Base-by-base conservation (phyloP, 2,329 filamentous ascomycete genomes). In the Botrytis aclada region DNA sequence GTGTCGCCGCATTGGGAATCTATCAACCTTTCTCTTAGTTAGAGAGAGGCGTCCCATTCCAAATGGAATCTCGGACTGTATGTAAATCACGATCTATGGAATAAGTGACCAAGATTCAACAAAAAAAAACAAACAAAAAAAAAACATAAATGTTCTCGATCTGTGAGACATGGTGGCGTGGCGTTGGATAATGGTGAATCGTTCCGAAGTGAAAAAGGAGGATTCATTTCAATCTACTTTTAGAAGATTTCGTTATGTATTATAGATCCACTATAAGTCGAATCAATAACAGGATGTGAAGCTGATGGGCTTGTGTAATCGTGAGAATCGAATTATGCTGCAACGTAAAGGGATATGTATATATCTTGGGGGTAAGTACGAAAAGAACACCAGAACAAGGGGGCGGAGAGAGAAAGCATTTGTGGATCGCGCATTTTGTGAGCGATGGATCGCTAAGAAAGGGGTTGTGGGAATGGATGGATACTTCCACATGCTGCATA, bases 161-260 rank as follows among this genome's bases (percentile, higher is more conserved):
- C 47, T 16, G 12, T n/a, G 25, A 16, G 3, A n/a, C n/a, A 0
- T 2, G 10, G 12, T n/a, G 4, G 12, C 0, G 12, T n/a, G 4
- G 12, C 0, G 47, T 54, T n/a, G 5, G 25, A 4, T n/a, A n/a
- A 1, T 54, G 2, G 14, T 7, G 47, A 3, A 54, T 16, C 7
- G 47, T 54, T 16, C 2, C 12, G 25, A n/a, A 3, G 16, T 14
- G 5, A 5, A 7, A 54, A 7, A n/a, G 25, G n/a, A n/a, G n/a
- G n/a, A n/a, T n/a, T n/a, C n/a, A 51, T 51, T 0, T n/a, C 16
- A 14, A 3, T 54, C 25, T 20, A n/a, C 4, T 6, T n/a, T 7
- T 1, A 20, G 8, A 7, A n/a, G n/a, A n/a, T n/a, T 2, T 22
- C 3, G 4, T 4, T 3, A 47, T 47, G 22, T 10, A 25, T 25